Base-by-base conservation (phyloP, 257 asterid genomes). In the Leptodermis oblonga region DNA sequence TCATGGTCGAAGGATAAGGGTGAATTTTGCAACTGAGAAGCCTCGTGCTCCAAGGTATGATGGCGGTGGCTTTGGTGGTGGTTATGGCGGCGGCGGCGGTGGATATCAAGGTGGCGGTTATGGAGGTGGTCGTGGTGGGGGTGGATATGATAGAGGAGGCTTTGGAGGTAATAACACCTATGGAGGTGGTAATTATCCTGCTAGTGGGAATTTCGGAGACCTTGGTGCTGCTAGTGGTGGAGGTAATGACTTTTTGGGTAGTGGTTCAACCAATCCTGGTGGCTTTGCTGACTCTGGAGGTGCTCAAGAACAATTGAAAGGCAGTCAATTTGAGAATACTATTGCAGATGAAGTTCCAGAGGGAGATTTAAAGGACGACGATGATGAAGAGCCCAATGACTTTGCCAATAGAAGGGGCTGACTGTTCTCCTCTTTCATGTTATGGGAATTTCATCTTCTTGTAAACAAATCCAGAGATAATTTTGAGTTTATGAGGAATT, bases 1-100 rank as follows among this genome's bases (percentile, higher is more conserved):
- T 67, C 86, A 82, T 17, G 86, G 86, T 59, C 76, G 86, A 53
- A 62, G 39, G 37, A 43, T 78, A 65, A 81, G 74, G 73, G 86
- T 81, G 69, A 81, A 78, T 46, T 70, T 66, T 63, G 86, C 86
- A 33, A 73, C 74, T 11, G 86, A 79, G 42, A 78, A 30, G 73
- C 69, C 74, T 58, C 86, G 79, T 26, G 67, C 25, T 65, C 71
- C 75, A 62, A 80, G 81, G 34, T 78, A 53, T 58, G 67, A 73
- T 30, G 77, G 81, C 60, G 80, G 81, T 60, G 77, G 70, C 23
- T 70, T 37, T 49, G 69, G 71, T 1, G 65, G 75, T 20, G 64
- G 72, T 0, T 45, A 64, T 54, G 82, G 65, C 4, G 70, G 74
- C 42, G 78, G 74, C 12, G 49, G 55, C 28, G 61, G 71, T 26